Conservation (phyloP, 352 stramenopile species). For the Pilasporangium apinafurcum region DNA sequence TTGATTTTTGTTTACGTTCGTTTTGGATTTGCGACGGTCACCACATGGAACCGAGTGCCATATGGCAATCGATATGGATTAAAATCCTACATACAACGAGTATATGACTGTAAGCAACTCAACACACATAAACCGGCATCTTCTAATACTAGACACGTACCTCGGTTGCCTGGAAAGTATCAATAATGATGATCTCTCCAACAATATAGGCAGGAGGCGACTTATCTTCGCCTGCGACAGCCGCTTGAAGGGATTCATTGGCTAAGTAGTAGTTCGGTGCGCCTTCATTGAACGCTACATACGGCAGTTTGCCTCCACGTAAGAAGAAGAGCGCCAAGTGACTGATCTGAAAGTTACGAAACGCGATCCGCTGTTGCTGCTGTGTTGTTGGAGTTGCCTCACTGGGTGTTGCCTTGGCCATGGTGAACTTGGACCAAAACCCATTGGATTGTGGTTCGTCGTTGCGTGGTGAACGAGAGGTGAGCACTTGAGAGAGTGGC, state of each 20-base stretch:
- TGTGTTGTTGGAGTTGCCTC: slow-evolving; percentile 3
- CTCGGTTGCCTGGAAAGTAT: slow-evolving; percentile 77
- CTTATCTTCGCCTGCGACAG: slow-evolving; percentile 45
- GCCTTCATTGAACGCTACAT: slow-evolving; percentile 80
- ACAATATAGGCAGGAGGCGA: slow-evolving; percentile 69
- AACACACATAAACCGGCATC: not conserved
- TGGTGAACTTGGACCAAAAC: not conserved
- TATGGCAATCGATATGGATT: slow-evolving; percentile 74
- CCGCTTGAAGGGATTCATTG: slow-evolving; percentile 73
- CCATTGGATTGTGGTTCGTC: no score
- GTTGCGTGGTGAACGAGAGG: slow-evolving; percentile 27
- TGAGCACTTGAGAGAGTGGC: slow-evolving; percentile 57
- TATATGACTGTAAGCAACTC: slow-evolving; percentile 1
- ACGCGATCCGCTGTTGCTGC: slow-evolving; percentile 73
- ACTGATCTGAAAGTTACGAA: slow-evolving; percentile 78
- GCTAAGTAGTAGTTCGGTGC: slow-evolving; percentile 74
- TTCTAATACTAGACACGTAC: slow-evolving; percentile 15
- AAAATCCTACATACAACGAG: slow-evolving; percentile 53
- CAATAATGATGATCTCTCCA: slow-evolving; percentile 83
- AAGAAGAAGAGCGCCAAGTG: slow-evolving; percentile 76
- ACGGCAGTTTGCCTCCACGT: slow-evolving; percentile 65
- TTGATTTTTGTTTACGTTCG: slow-evolving; percentile 29
- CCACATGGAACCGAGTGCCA: slow-evolving; percentile 71
- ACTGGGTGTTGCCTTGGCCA: not conserved
- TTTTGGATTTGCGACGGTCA: slow-evolving; percentile 71